phyloP scores from a whole-genome alignment of 192 early-diverging fungal genomes.

The Diversispora epigaea region DNA sequence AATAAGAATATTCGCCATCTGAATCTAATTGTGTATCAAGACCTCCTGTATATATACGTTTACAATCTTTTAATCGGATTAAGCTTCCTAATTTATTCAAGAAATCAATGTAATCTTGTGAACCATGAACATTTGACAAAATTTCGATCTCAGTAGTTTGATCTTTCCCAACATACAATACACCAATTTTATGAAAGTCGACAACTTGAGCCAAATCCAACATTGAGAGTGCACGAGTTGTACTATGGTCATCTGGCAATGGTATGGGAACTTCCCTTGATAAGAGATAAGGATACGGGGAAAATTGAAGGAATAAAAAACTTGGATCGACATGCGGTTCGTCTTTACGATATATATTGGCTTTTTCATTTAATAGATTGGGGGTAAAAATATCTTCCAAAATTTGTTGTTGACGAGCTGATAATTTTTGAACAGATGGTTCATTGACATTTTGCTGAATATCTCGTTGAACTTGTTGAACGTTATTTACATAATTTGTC shows the following conservation, averaged over 20 bases:
- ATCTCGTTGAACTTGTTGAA: not conserved
- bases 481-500: too few species aligned
- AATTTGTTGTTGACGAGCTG: constrained; percentile 31
- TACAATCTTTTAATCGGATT: constrained; percentile 61
- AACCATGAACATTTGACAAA: constrained; percentile 82
- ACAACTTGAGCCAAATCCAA: constrained; percentile 87
- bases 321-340: constrained; percentile 55
- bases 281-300: constrained; percentile 71
- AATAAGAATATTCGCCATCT: constrained; percentile 84
- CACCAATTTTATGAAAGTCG: constrained; percentile 95
- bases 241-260: constrained; percentile 76
- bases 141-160: constrained; percentile 87
- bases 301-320: constrained; percentile 66
- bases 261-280: constrained; percentile 55
- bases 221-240: constrained; percentile 71
- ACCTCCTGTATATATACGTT: constrained; percentile 81
- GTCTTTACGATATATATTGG: constrained; percentile 35
- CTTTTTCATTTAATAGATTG: constrained; percentile 1
- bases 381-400: constrained; percentile 30
- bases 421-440: not conserved
- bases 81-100: constrained; percentile 78
- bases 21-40: constrained; percentile 79
- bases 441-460: too few species aligned
- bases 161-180: constrained; percentile 84
- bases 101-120: constrained; percentile 84